Base-by-base conservation (phyloP, 257 asterid genomes). In the Coffea canephora region DNA sequence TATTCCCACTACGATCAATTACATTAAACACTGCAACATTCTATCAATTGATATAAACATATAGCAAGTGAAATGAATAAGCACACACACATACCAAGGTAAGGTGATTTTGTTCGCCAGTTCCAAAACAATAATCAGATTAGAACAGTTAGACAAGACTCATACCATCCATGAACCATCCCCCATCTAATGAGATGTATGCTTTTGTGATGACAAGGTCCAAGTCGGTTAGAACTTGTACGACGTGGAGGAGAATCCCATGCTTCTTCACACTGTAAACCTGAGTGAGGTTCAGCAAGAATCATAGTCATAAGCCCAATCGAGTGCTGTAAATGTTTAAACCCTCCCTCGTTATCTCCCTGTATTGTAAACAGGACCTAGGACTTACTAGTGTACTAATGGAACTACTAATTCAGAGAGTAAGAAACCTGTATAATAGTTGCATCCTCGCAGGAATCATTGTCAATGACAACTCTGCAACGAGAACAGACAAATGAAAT, bases 121-220 rank as follows among this genome's bases (percentile, higher is more conserved):
- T 50, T 50, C 55, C 55, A 50, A 15, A 9, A 50, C 55, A 34
- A 48, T 21, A 64, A 16, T 55, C 50, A 74, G 54, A 19, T 55
- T 74, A 9, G 46, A 79, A n/a, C 9, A 41, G 3, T 39, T 25
- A 75, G 64, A 21, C 23, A 57, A 66, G 65, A 77, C 68, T 41
- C 86, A 76, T 88, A 92, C 96, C 97, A 77, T 92, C 94, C 97
- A 92, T 92, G 86, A 91, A 92, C 97, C 97, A 92, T 50, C 94
- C 97, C 25, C 93, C 96, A 78, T 92, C 97, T 2, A 96, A 92
- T 15, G 97, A 92, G 76, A 92, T 89, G 88, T 92, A 92, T 12
- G 96, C 97, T 85, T 92, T 92, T 59, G 82, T 91, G 81, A 92
- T 88, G 71, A 91, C 94, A 69, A 92, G 94, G 84, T 92, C 86